Evolutionary conservation across 139 green algal genomes (phyloP), one percentile per base, ranked within the genome.

Genomic region (Chlorella ohadii): DNA sequence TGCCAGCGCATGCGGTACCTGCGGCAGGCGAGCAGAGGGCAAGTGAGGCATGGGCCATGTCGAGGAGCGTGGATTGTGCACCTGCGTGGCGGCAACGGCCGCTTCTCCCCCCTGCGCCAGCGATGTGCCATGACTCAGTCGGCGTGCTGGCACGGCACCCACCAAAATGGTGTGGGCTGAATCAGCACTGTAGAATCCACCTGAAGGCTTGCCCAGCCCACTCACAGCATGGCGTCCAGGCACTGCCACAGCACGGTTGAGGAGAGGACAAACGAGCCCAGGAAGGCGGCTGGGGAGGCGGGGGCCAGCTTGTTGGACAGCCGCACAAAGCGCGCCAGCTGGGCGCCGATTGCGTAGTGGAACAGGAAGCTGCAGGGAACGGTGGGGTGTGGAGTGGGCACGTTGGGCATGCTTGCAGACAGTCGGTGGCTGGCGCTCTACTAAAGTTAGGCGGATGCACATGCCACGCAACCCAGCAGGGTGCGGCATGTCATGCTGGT

Each of bases 1-100:
- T 59, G 70, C 2, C 11, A 36, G 4, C 70, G 22, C 70, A 77
- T 77, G 70, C 70, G 70, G 39, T 77, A 77, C 70, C 70, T 77
- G 39, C 39, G 13, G 25, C 15, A 9, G 25, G 61, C 25, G 25
- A 34, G 23, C 20, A 9, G 61, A 9, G 61, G 25, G 25, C 25
- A 25, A 3, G 61, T n/a, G n/a, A n/a, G n/a, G n/a, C n/a, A n/a
- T n/a, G n/a, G n/a, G n/a, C n/a, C n/a, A n/a, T n/a, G n/a, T n/a
- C n/a, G n/a, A n/a, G n/a, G n/a, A n/a, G n/a, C n/a, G n/a, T n/a
- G n/a, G n/a, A n/a, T n/a, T n/a, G n/a, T n/a, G n/a, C n/a, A n/a
- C n/a, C n/a, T n/a, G n/a, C n/a, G n/a, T n/a, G n/a, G n/a, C n/a
- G n/a, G n/a, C n/a, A n/a, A n/a, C n/a, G n/a, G n/a, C n/a, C n/a